Conservation (phyloP, 805 yeast species). For the Wickerhamomyces silvicola region DNA sequence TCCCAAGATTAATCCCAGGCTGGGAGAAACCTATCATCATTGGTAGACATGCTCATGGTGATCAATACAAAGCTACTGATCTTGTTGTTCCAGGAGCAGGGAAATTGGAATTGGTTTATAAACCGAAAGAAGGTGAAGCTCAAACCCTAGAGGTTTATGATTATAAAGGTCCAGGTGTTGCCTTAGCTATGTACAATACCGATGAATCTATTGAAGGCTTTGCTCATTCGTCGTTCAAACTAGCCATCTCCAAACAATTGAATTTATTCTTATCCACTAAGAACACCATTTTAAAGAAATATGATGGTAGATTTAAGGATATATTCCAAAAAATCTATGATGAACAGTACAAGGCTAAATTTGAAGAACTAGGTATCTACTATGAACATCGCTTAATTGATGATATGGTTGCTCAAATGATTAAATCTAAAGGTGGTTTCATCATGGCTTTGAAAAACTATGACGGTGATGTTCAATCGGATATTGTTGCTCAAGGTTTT, state of each 20-base stretch:
- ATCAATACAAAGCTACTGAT: slow-evolving; percentile 78
- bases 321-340: slow-evolving; percentile 67
- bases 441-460: slow-evolving; percentile 77
- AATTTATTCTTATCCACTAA: slow-evolving; percentile 69
- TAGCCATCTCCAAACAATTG: slow-evolving; percentile 58
- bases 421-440: slow-evolving; percentile 78
- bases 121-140: slow-evolving; percentile 51
- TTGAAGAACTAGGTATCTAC: slow-evolving; percentile 56
- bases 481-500: slow-evolving; percentile 82
- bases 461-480: slow-evolving; percentile 83
- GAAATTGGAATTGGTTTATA: slow-evolving; percentile 56
- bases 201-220: slow-evolving; percentile 71
- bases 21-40: slow-evolving; percentile 78
- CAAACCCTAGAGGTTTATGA: slow-evolving; percentile 49
- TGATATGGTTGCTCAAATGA: slow-evolving; percentile 87
- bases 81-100: slow-evolving; percentile 63
- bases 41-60: slow-evolving; percentile 81
- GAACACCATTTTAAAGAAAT: slow-evolving; percentile 75
- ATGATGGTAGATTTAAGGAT: slow-evolving; percentile 79
- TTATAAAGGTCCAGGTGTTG: slow-evolving; percentile 66
- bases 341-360: slow-evolving; percentile 44
- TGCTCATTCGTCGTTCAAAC: slow-evolving; percentile 73
- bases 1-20: slow-evolving; percentile 67
- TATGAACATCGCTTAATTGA: slow-evolving; percentile 81
- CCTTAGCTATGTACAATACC: slow-evolving; percentile 78